These are phyloP conservation scores for Ophiostoma tasmaniense DNA, from an alignment of 2,329 filamentous ascomycete species.

Conservation along the genomic window DNA sequence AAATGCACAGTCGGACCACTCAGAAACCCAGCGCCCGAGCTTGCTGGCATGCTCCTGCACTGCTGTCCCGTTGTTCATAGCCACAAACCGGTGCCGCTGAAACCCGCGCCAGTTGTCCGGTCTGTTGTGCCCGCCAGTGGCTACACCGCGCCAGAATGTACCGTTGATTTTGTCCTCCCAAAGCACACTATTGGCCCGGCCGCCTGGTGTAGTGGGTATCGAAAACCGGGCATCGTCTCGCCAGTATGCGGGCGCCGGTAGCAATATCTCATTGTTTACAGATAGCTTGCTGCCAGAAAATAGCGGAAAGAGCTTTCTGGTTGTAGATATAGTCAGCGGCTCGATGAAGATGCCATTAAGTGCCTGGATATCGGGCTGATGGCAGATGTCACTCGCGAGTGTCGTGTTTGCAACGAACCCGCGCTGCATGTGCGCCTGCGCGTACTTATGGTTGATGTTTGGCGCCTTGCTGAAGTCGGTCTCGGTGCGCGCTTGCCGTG, in stretches of 20 bases:
- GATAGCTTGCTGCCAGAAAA: slow-evolving; percentile 62
- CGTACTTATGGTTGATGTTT: slow-evolving; percentile 37
- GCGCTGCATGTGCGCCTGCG: slow-evolving; percentile 41
- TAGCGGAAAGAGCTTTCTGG: slow-evolving; percentile 52
- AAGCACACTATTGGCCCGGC: slow-evolving; percentile 31
- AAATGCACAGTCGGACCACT: slow-evolving; percentile 44
- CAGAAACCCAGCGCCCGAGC: slow-evolving; percentile 41
- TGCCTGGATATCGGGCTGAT: slow-evolving; percentile 54
- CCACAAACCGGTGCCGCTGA: slow-evolving; percentile 66
- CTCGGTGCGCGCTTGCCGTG: slow-evolving; percentile 40
- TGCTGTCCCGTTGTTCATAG: slow-evolving; percentile 57
- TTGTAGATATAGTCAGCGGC: slow-evolving; percentile 48
- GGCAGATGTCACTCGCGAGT: slow-evolving; percentile 53
- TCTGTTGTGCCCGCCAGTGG: slow-evolving; percentile 54
- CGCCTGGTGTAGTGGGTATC: slow-evolving; percentile 37
- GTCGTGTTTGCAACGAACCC: slow-evolving; percentile 57
- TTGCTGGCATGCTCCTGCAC: slow-evolving; percentile 31
- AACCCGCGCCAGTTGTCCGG: slow-evolving; percentile 60
- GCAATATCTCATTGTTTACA: slow-evolving; percentile 62
- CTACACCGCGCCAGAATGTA: slow-evolving; percentile 58
- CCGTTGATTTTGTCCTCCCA: slow-evolving; percentile 51
- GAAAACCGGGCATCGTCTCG: slow-evolving; percentile 54
- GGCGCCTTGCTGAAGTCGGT: slow-evolving; percentile 38
- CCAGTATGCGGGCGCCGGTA: slow-evolving; percentile 64
- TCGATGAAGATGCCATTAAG: slow-evolving; percentile 58